phyloP scores from a whole-genome alignment of 768 basidiomycete genomes.

The Tephrocybe sp. region DNA sequence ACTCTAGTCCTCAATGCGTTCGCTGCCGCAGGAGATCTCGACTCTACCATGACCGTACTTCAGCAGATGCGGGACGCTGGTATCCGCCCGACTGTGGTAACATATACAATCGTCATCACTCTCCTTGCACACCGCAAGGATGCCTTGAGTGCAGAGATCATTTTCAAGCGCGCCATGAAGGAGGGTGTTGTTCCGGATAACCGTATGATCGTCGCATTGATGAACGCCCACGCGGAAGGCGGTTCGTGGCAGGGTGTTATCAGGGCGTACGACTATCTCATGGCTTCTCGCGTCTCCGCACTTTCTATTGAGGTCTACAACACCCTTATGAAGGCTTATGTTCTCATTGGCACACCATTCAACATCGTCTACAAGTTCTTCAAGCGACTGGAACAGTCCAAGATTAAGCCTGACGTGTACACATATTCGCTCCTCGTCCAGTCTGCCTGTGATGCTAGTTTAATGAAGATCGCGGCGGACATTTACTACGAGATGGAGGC shows the following conservation, averaged over 20 bases:
- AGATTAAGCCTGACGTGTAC: conserved; percentile 54
- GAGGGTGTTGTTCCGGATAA: conserved; percentile 64
- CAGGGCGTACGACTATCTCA: conserved; percentile 62
- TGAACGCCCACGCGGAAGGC: conserved; percentile 81
- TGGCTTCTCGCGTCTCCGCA: conserved; percentile 28
- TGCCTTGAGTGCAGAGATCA: conserved; percentile 57
- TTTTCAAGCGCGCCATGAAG: conserved; percentile 61
- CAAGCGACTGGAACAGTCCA: conserved; percentile 44
- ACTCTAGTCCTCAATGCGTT: conserved; percentile 60
- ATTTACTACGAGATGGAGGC: conserved; percentile 67
- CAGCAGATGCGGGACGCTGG: conserved; percentile 58
- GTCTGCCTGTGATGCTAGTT: conserved; percentile 72
- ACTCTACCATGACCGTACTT: conserved; percentile 46
- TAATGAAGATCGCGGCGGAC: conserved; percentile 61
- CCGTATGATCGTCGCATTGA: conserved; percentile 63
- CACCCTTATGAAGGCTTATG: conserved; percentile 79
- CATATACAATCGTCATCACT: conserved; percentile 69
- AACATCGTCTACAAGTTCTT: conserved; percentile 60
- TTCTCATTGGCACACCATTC: conserved; percentile 79
- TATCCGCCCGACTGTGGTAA: conserved; percentile 41
- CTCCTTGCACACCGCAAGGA: conserved; percentile 63
- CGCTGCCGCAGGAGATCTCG: conserved; percentile 51
- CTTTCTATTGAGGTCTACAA: conserved; percentile 68
- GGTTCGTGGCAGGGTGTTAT: conserved; percentile 79
- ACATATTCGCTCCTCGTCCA: conserved; percentile 78